These are phyloP conservation scores for Globisporangium irregulare DNA, from an alignment of 352 stramenopile genomes.

Conservation along the genomic window DNA sequence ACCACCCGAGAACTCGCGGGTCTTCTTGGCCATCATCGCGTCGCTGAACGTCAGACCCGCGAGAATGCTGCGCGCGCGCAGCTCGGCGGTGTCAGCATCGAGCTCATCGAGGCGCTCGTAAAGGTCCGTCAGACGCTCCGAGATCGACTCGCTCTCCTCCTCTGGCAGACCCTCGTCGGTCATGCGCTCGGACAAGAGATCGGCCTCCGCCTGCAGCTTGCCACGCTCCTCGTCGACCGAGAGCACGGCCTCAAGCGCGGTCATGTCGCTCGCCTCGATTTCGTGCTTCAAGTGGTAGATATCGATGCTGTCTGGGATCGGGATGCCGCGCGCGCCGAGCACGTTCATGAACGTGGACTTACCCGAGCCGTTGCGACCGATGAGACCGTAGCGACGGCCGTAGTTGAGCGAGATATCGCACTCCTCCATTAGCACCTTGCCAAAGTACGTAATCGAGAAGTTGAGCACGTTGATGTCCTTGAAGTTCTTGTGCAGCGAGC, in stretches of 20 bases:
- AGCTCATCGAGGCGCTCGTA: conserved; percentile 96
- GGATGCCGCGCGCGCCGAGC: conserved; percentile 92
- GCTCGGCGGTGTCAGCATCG: conserved; percentile 92
- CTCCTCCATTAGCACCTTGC: conserved; percentile 95
- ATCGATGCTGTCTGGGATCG: conserved; percentile 95
- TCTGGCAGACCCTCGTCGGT: conserved; percentile 87
- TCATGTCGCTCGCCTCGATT: conserved; percentile 93
- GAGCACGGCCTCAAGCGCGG: conserved; percentile 94
- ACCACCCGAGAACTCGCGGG: conserved; percentile 92
- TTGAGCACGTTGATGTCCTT: conserved; percentile 98
- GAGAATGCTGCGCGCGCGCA: conserved; percentile 93
- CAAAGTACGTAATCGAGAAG: conserved; percentile 96
- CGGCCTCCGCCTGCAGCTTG: conserved; percentile 91
- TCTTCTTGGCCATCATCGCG: conserved; percentile 94
- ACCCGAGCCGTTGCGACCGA: conserved; percentile 95
- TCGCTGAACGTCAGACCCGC: conserved; percentile 95
- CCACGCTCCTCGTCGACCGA: conserved; percentile 93
- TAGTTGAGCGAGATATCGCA: conserved; percentile 97
- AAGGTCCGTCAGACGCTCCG: conserved; percentile 90
- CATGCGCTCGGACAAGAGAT: conserved; percentile 91
- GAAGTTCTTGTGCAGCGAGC: conserved; percentile 92
- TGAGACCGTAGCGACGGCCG: conserved; percentile 96
- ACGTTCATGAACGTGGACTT: conserved; percentile 98
- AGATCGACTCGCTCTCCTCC: conserved; percentile 79
- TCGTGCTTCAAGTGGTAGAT: conserved; percentile 97